These are phyloP conservation scores for Phaeosphaeria sp. DNA, from an alignment of 2,329 filamentous ascomycete genomes.

Conservation along the genomic window DNA sequence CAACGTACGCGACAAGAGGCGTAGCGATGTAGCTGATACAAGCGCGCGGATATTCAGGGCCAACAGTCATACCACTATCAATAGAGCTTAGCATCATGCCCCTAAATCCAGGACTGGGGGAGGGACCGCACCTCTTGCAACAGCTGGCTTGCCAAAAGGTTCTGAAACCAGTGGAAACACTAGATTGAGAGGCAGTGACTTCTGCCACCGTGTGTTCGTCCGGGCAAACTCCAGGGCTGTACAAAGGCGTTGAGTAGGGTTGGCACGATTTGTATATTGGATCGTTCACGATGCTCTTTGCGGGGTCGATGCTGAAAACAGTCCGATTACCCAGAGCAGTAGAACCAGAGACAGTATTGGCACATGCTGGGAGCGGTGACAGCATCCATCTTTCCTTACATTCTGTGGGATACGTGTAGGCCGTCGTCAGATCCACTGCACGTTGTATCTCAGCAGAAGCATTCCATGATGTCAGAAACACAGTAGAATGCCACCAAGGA, in stretches of 20 bases:
- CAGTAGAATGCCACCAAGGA: background rate
- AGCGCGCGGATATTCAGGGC: background rate
- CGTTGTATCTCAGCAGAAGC: conserved; percentile 9
- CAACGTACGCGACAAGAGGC: background rate
- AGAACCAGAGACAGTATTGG: background rate
- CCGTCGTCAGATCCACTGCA: background rate
- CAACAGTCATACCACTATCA: conserved; percentile 6
- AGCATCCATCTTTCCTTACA: conserved; percentile 10
- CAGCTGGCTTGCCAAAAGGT: conserved; percentile 1
- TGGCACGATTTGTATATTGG: conserved; percentile 8
- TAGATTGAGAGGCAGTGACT: conserved; percentile 1
- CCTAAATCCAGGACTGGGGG: too few species aligned
- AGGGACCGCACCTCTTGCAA: background rate
- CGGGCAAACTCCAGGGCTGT: conserved; percentile 15
- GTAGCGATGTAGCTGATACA: conserved; percentile 1
- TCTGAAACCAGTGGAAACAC: background rate
- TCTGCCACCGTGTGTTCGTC: conserved; percentile 7
- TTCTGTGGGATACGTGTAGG: background rate
- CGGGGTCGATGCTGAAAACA: background rate
- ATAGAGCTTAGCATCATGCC: background rate
- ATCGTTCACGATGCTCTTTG: background rate
- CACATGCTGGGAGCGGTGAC: conserved; percentile 3
- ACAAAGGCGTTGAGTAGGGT: conserved; percentile 3
- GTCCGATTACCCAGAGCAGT: background rate
- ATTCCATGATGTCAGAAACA: background rate